These are phyloP conservation scores for Misopates orontium DNA, from an alignment of 257 asterid species.

Conservation along the genomic window DNA sequence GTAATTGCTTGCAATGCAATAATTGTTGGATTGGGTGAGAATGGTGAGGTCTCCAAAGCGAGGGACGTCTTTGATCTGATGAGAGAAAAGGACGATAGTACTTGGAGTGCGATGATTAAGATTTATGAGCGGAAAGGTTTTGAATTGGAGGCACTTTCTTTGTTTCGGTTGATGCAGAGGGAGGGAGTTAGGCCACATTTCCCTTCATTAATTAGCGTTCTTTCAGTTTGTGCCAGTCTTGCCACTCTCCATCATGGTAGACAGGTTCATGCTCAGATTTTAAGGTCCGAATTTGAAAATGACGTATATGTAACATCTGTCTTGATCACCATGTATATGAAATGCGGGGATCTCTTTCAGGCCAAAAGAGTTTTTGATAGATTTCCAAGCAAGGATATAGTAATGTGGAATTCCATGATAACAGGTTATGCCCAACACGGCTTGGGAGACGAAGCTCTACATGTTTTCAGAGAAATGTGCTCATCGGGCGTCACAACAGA, in stretches of 20 bases:
- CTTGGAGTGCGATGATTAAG: conserved; percentile 77
- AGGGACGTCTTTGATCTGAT: conserved; percentile 55
- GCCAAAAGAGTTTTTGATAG: conserved; percentile 57
- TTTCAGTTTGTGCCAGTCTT: conserved; percentile 70
- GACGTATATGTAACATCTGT: conserved; percentile 56
- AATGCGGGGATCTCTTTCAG: conserved; percentile 61
- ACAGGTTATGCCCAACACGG: conserved; percentile 82
- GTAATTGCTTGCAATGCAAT: conserved; percentile 62
- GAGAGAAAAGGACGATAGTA: conserved; percentile 56
- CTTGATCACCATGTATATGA: conserved; percentile 73
- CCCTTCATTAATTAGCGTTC: conserved; percentile 59
- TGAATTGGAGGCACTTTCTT: conserved; percentile 57
- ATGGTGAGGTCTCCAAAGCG: conserved; percentile 50
- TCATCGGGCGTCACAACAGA: conserved; percentile 44
- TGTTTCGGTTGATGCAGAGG: conserved; percentile 58
- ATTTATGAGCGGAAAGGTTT: conserved; percentile 62
- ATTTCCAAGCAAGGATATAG: conserved; percentile 50
- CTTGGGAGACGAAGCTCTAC: conserved; percentile 53
- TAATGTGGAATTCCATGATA: conserved; percentile 78
- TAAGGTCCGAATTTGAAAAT: conserved; percentile 41
- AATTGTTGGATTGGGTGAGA: conserved; percentile 54
- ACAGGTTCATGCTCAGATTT: conserved; percentile 58
- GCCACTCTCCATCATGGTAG: conserved; percentile 64
- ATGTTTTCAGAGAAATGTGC: conserved; percentile 50
- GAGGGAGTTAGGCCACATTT: conserved; percentile 53